Evolutionary conservation across 257 asterid genomes (phyloP).

Genomic region (Linaria vulgaris): DNA sequence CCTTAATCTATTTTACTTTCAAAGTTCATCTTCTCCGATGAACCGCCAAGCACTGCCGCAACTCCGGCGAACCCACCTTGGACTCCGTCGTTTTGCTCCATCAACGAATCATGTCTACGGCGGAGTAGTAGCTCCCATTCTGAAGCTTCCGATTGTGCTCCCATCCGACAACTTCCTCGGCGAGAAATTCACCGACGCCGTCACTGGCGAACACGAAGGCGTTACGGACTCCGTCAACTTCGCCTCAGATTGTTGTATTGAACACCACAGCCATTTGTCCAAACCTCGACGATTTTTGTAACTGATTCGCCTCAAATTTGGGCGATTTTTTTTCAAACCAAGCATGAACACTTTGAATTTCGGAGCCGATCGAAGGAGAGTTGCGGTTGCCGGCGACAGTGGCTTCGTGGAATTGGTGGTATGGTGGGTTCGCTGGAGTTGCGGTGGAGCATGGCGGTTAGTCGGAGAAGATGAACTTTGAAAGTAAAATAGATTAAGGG

Average conservation of each 20-base stretch:
- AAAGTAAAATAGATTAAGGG: too few relatives aligned
- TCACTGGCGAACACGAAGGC: constrained; percentile 57
- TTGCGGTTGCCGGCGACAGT: constrained; percentile 53
- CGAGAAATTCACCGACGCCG: constrained; percentile 37
- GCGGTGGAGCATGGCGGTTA: too few relatives aligned
- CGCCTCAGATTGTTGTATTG: constrained; percentile 50
- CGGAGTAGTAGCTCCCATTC: constrained; percentile 41
- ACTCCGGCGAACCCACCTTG: constrained; percentile 57
- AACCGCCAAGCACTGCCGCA: too few relatives aligned
- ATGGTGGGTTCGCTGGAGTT: too few relatives aligned
- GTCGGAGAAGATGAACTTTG: too few relatives aligned
- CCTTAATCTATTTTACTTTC: too few relatives aligned
- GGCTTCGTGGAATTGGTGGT: constrained; percentile 34
- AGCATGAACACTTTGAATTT: constrained; percentile 42
- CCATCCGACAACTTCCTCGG: constrained; percentile 50
- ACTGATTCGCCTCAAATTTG: constrained; percentile 32
- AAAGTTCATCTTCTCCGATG: too few relatives aligned
- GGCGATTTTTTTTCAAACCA: constrained; percentile 40
- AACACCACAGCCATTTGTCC: constrained; percentile 25
- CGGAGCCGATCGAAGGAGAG: constrained; percentile 57
- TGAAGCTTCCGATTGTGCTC: constrained; percentile 50
- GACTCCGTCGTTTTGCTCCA: constrained; percentile 66
- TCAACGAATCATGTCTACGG: constrained; percentile 67
- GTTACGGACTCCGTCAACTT: constrained; percentile 37
- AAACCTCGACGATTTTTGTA: constrained; percentile 32